These are phyloP conservation scores for Pisolithus orientalis DNA, from an alignment of 768 basidiomycete genomes.

Conservation along the genomic window DNA sequence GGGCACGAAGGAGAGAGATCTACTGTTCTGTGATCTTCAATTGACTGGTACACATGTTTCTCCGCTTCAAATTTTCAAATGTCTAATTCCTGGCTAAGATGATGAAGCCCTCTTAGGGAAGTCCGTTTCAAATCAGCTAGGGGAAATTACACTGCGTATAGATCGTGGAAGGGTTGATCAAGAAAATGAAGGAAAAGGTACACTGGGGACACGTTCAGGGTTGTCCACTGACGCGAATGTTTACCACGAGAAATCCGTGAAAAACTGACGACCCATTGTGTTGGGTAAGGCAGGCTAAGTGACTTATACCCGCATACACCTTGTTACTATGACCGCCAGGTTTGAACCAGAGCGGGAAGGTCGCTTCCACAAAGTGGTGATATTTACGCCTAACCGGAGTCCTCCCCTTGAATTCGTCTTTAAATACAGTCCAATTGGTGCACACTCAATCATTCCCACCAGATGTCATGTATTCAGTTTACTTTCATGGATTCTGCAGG, in stretches of 20 bases:
- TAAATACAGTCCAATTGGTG: conserved; percentile 13
- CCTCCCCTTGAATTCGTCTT: conserved; percentile 13
- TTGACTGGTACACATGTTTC: conserved; percentile 8
- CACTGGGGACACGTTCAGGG: rapidly evolving
- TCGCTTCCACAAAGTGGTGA: rapidly evolving
- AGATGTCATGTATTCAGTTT: neutral
- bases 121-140: conserved; percentile 5
- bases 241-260: conserved; percentile 12
- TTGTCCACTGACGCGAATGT: neutral
- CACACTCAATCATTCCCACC: neutral
- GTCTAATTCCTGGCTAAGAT: conserved; percentile 6
- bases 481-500: conserved; percentile 11
- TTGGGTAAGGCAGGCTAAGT: conserved; percentile 8
- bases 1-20: neutral
- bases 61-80: neutral
- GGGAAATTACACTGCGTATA: conserved; percentile 9
- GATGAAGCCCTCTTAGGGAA: conserved; percentile 13
- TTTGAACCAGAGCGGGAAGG: conserved; percentile 4
- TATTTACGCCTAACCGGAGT: neutral
- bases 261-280: conserved; percentile 16
- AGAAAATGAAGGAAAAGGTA: rapidly evolving
- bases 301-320: neutral
- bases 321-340: neutral
- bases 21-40: conserved; percentile 13
- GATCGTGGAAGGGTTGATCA: neutral